Evolutionary conservation across 106 monocot species (phyloP), one percentile per base, ranked within the genome.

Genomic region (Apostasia shenzhenica): DNA sequence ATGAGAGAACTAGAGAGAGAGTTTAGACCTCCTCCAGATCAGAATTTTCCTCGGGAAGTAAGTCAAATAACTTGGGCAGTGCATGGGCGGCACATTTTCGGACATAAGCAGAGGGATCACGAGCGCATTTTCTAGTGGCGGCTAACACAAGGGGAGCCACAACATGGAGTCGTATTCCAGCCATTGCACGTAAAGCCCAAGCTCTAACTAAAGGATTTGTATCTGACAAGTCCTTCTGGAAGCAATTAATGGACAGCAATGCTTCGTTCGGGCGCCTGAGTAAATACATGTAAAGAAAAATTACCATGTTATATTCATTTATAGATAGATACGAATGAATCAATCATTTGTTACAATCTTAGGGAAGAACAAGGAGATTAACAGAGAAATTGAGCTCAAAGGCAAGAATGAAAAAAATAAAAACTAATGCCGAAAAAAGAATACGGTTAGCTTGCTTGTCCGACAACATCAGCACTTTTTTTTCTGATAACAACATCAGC

Each of bases 61-160:
- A 68, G 59, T 93, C 92, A 66, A 80, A 49, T 65, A 99, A 64
- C 81, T 99, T 99, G 14, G 87, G 75, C 51, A 99, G 82, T 50
- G 97, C 92, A 89, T 80, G 81, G 11, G 90, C 90, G 67, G 97
- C 89, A 76, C 97, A 99, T 81, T 99, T 99, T 61, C 97, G 80
- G 47, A 99, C 92, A 65, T 92, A 99, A 26, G 92, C 57, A 51
- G 92, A 99, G 41, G 97, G 97, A 82, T 99, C 97, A 71, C 86
- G 87, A 6, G 90, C 84, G 57, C 92, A 99, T 71, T 99, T 99
- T 39, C 66, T 76, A 14, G 87, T 54, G 63, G 97, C 92, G 14
- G 73, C 86, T 48, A 93, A 74, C 2, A 87, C 77, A 43, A 99
- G 75, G 45, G 97, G 92, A 45, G 85, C 84, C 26, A 93, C 87